phyloP scores from a whole-genome alignment of 1,139 yeast species.

The Hansenula sp. region DNA sequence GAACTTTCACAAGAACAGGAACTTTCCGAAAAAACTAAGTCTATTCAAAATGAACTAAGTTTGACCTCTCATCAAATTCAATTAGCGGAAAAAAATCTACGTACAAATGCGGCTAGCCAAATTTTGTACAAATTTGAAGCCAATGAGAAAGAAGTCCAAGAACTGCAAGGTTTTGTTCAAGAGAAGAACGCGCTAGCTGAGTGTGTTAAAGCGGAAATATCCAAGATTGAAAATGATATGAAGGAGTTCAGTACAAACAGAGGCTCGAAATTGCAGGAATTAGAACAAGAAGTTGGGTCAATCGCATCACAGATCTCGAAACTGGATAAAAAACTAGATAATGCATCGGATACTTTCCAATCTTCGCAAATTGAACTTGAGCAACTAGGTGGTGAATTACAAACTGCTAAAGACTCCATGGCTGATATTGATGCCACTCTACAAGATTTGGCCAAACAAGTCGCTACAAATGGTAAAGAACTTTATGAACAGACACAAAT shows the following conservation, averaged over 20 bases:
- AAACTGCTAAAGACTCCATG: conserved; percentile 39
- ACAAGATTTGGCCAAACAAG: conserved; percentile 36
- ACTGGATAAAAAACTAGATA: conserved; percentile 41
- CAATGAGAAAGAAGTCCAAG: conserved; percentile 45
- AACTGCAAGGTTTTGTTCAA: conserved; percentile 37
- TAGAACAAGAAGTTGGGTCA: conserved; percentile 50
- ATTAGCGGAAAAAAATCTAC: conserved; percentile 56
- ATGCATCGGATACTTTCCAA: conserved; percentile 54
- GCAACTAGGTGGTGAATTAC: conserved; percentile 57
- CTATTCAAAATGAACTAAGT: conserved; percentile 62
- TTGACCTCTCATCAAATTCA: conserved; percentile 66
- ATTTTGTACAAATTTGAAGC: conserved; percentile 48
- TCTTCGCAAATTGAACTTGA: conserved; percentile 68
- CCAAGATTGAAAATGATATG: conserved; percentile 68
- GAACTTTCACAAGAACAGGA: conserved; percentile 43
- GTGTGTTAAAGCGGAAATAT: conserved; percentile 40
- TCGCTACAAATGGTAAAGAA: conserved; percentile 27
- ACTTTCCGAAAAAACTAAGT: conserved; percentile 48
- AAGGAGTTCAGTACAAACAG: conserved; percentile 78
- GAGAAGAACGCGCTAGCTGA: conserved; percentile 30
- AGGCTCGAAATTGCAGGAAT: conserved; percentile 69
- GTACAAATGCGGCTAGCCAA: conserved; percentile 50
- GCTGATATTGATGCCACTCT: conserved; percentile 32
- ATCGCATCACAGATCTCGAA: conserved; percentile 35
- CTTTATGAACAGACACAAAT: conserved; percentile 28